These are phyloP conservation scores for Acacia crassicarpa DNA, from an alignment of 306 rosid genomes.

Conservation along the genomic window DNA sequence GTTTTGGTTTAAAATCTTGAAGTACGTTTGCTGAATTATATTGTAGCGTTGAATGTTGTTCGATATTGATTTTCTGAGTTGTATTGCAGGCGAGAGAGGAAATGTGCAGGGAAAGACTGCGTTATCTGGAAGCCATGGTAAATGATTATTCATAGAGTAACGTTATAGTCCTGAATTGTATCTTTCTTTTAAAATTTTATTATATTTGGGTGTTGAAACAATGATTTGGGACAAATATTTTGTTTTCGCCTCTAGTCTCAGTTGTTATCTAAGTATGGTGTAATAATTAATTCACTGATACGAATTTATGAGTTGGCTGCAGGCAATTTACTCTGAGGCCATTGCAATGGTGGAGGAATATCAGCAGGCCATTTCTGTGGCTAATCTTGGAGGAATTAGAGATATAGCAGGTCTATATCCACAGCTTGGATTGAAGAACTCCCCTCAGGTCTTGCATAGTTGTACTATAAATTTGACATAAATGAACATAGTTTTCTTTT, in stretches of 20 bases:
- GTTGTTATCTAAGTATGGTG: slow-evolving; percentile 22
- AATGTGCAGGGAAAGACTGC: slow-evolving; percentile 88
- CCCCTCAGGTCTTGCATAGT: slow-evolving; percentile 67
- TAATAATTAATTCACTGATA: slow-evolving; percentile 24
- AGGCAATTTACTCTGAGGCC: slow-evolving; percentile 89
- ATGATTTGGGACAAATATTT: neutral
- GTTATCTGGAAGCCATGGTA: slow-evolving; percentile 89
- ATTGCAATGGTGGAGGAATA: slow-evolving; percentile 89
- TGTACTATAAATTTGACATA: neutral
- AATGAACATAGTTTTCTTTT: slow-evolving; percentile 5
- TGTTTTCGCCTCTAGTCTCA: neutral
- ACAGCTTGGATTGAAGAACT: slow-evolving; percentile 68
- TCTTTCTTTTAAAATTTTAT: neutral
- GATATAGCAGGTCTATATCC: slow-evolving; percentile 58
- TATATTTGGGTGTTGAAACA: neutral
- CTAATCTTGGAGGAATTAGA: slow-evolving; percentile 66
- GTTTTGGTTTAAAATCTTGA: neutral
- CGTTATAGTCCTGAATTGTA: neutral
- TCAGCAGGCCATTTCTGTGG: slow-evolving; percentile 68
- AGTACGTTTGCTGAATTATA: slow-evolving; percentile 3
- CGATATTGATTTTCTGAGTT: slow-evolving; percentile 19
- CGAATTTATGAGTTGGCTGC: slow-evolving; percentile 35
- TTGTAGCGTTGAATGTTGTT: neutral
- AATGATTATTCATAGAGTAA: neutral
- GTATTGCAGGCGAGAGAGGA: slow-evolving; percentile 89